A percentile compares a stretch with the other conserved stretches of the same genome.
phyloP scores from a whole-genome alignment of 139 green algal genomes.

The Closterium sp. region DNA sequence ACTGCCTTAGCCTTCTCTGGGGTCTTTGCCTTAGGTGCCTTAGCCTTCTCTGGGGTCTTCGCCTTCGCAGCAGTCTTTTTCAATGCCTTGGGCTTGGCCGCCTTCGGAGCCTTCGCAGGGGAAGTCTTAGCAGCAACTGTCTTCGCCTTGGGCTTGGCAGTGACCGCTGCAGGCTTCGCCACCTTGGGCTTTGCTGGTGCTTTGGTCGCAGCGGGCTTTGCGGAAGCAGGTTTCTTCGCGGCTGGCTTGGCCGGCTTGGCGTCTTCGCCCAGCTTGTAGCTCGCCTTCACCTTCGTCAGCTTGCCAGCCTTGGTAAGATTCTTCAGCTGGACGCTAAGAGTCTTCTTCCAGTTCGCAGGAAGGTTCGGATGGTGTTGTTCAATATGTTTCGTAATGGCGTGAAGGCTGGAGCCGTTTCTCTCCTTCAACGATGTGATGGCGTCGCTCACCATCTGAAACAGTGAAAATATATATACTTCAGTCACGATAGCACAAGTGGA shows the following conservation, averaged over 20 bases:
- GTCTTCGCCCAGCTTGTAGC: slow-evolving; percentile 15
- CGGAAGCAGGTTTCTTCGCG: too few relatives aligned
- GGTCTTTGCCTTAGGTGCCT: too few relatives aligned
- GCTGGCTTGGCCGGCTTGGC: neutral
- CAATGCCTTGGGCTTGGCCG: too few relatives aligned
- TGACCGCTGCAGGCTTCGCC: too few relatives aligned
- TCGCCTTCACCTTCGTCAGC: slow-evolving; percentile 25
- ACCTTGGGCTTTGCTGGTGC: too few relatives aligned
- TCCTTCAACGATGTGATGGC: slow-evolving; percentile 77
- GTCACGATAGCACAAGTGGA: neutral
- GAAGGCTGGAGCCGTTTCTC: slow-evolving; percentile 34
- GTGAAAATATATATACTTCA: neutral
- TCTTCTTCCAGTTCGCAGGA: slow-evolving; percentile 63
- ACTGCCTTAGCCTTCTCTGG: too few relatives aligned
- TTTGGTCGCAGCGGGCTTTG: too few relatives aligned
- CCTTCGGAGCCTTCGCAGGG: too few relatives aligned
- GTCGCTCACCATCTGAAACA: slow-evolving; percentile 61
- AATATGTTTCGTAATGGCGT: slow-evolving; percentile 79
- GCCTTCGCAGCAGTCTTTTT: too few relatives aligned
- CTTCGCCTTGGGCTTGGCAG: too few relatives aligned
- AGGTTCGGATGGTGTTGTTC: slow-evolving; percentile 61
- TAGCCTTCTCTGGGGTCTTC: too few relatives aligned
- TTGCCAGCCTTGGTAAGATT: slow-evolving; percentile 13
- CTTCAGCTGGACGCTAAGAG: neutral
- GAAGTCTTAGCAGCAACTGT: too few relatives aligned